Evolutionary conservation across 1,284 basidiomycete species (phyloP).

Genomic region (Dichomitus squalens): DNA sequence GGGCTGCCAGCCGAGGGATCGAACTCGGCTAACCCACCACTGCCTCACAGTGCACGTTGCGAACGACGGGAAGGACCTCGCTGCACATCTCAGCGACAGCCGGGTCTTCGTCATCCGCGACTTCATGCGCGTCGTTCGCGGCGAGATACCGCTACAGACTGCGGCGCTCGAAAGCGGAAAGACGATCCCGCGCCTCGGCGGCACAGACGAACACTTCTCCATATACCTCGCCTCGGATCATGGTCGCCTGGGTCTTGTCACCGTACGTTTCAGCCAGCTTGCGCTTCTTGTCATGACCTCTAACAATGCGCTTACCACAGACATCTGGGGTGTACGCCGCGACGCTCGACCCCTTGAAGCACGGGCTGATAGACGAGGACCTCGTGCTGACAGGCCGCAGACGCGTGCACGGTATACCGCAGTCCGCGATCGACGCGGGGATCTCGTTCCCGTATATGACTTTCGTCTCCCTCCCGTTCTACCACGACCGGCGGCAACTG

Average conservation of each 20-base stretch:
- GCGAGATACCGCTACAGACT: conserved; percentile 36
- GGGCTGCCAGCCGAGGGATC: neutral
- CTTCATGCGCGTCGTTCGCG: conserved; percentile 48
- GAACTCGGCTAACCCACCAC: too few relatives aligned
- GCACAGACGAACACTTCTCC: conserved; percentile 28
- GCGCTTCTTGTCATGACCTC: neutral
- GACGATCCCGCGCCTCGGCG: conserved; percentile 5
- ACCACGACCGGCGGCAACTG: conserved; percentile 39
- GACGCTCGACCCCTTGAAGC: conserved; percentile 26
- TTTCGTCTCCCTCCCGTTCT: conserved; percentile 39
- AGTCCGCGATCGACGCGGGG: conserved; percentile 19
- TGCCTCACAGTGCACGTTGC: conserved; percentile 58
- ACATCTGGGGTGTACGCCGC: conserved; percentile 39
- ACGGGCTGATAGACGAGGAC: conserved; percentile 19
- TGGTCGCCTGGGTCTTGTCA: conserved; percentile 51
- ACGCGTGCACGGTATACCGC: conserved; percentile 19
- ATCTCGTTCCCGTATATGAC: conserved; percentile 32
- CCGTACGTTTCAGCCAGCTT: conserved; percentile 39
- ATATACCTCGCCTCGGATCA: conserved; percentile 58
- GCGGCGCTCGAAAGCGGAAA: conserved; percentile 48
- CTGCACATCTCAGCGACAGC: conserved; percentile 44
- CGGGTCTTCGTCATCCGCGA: conserved; percentile 53
- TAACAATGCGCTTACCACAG: conserved; percentile 32
- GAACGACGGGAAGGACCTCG: conserved; percentile 56
- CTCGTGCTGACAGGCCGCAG: conserved; percentile 12